A percentile compares a stretch with the other conserved stretches of the same genome.
Conservation (phyloP, 352 stramenopile genomes). For the Globisporangium apiculatum region DNA sequence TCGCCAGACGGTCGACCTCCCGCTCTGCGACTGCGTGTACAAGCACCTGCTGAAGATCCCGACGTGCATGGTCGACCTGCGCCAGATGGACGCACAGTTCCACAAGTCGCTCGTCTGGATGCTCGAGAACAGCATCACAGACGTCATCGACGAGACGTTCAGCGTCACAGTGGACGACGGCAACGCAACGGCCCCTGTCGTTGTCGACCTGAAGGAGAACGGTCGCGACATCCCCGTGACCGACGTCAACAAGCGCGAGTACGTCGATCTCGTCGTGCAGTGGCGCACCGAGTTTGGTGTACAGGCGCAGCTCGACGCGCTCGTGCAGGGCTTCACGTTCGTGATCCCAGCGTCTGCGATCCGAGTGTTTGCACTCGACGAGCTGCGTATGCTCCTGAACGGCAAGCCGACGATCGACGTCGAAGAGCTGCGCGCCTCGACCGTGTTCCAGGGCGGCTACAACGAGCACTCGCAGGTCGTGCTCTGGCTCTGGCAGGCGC, state of each 20-base stretch:
- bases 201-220: conserved; percentile 60
- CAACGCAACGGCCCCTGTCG: conserved; percentile 10
- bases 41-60: conserved; percentile 55
- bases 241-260: conserved; percentile 72
- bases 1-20: conserved; percentile 72
- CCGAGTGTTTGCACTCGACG: conserved; percentile 36
- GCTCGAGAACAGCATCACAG: conserved; percentile 72
- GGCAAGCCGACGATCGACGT: conserved; percentile 70
- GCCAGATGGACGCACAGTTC: conserved; percentile 70
- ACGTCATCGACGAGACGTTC: conserved; percentile 83
- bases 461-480: conserved; percentile 66
- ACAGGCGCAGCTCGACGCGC: conserved; percentile 46
- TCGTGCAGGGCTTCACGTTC: conserved; percentile 40
- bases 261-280: conserved; percentile 54
- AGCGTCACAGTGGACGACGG: conserved; percentile 47
- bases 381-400: conserved; percentile 41
- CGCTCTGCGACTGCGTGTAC: conserved; percentile 64
- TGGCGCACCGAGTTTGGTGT: conserved; percentile 54
- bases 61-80: conserved; percentile 51
- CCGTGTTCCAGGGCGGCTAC: conserved; percentile 80
- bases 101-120: conserved; percentile 83
- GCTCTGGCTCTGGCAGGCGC: conserved; percentile 81
- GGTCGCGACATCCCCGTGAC: conserved; percentile 57
- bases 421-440: conserved; percentile 74
- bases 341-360: conserved; percentile 42